Evolutionary conservation across 495 filamentous ascomycete species (phyloP).

Genomic region (Xylaria telfairii): DNA sequence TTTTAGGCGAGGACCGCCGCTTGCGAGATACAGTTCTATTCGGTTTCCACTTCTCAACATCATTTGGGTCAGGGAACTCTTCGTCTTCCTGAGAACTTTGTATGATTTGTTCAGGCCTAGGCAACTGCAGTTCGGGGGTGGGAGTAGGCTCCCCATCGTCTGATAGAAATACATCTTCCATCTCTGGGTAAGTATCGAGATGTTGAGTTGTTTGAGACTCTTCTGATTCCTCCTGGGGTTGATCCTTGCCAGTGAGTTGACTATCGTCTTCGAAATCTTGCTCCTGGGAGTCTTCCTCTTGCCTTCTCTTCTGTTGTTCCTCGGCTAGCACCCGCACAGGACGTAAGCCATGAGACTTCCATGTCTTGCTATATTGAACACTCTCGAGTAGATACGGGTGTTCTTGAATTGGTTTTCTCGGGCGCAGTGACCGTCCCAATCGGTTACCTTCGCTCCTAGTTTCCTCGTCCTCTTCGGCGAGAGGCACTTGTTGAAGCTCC

Average conservation of each 20-base stretch:
- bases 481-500: slow-evolving; percentile 19
- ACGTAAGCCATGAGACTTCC: slow-evolving; percentile 67
- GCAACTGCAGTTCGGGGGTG: slow-evolving; percentile 19
- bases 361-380: slow-evolving; percentile 65
- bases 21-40: slow-evolving; percentile 26
- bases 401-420: slow-evolving; percentile 76
- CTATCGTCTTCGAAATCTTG: slow-evolving; percentile 60
- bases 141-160: slow-evolving; percentile 20
- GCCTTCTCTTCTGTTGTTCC: slow-evolving; percentile 35
- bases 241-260: slow-evolving; percentile 38
- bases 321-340: slow-evolving; percentile 60
- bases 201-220: slow-evolving; percentile 38
- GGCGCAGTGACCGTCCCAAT: slow-evolving; percentile 59
- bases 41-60: slow-evolving; percentile 37
- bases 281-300: slow-evolving; percentile 56
- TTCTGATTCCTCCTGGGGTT: slow-evolving; percentile 32
- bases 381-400: slow-evolving; percentile 75
- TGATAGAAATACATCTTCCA: slow-evolving; percentile 37
- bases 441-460: slow-evolving; percentile 24
- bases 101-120: slow-evolving; percentile 19
- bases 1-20: slow-evolving; percentile 34
- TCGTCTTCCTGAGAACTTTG: slow-evolving; percentile 37
- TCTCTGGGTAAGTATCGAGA: slow-evolving; percentile 26
- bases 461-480: slow-evolving; percentile 23
- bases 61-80: slow-evolving; percentile 39